Evolutionary conservation across 179 eudicot genomes (phyloP), one percentile per base, ranked within the genome.

Genomic region (Beta macrorhiza): DNA sequence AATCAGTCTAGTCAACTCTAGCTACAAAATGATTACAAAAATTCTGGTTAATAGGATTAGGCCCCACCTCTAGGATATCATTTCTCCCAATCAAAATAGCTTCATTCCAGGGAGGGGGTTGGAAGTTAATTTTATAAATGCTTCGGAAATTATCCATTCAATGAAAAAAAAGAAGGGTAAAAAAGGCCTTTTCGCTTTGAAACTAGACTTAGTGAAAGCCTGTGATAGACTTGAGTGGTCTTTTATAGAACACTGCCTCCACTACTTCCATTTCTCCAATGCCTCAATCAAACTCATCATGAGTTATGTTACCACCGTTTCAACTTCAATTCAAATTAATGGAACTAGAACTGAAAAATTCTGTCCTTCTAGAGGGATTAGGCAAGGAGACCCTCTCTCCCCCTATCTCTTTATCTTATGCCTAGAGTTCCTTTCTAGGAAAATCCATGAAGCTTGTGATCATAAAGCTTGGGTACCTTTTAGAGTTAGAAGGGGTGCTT

Each of bases 221-320:
- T 37, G 2, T 3, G 79, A 76, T 10, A 58, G 37, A 61, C 8
- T 76, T 0, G 69, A 76, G 8, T 76, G 79, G 56, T 0, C 8
- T 0, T 44, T 42, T 13, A 19, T 76, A 4, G 6, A 2, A 1
- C 3, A 17, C 0, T 17, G n/a, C 2, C 13, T 61, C 16, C 6
- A 7, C 0, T 2, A 3, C 1, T 42, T 32, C n/a, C 14, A 44
- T 5, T 37, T 61, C 1, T 2, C 20, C 0, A 2, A 0, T 0
- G 1, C 1, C 0, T 19, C 69, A 0, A 37, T 44, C 0, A 2
- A 8, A 0, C 17, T 58, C 0, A 61, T 76, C 0, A 58, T 58
- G 68, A 9, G 9, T 19, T 76, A 69, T 19, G 7, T 76, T 1
- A 0, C 42, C 42, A 0, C 42, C 1, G 42, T 25, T 25, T 25